Base-by-base conservation (phyloP, 169 alveolate genomes). In the Plasmodium sp. region DNA sequence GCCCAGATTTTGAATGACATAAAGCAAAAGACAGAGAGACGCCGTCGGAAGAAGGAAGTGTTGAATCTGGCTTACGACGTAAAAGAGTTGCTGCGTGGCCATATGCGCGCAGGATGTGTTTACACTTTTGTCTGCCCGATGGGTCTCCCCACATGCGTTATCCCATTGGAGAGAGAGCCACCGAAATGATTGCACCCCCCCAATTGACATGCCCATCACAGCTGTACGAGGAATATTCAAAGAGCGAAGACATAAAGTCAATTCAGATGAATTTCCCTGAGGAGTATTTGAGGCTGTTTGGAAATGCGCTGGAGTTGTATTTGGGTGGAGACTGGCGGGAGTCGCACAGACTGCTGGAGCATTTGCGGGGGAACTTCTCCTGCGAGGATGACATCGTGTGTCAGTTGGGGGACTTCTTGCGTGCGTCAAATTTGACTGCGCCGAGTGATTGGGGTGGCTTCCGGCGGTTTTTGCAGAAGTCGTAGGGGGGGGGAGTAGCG, bases 361-460 rank as follows among this genome's bases (percentile, higher is more conserved):
- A 95, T 94, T 96, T 94, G 86, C 92, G 91, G 92, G 83, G 93
- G 85, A 96, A 86, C 56, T 39, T 43, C 97, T 97, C 94, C 98
- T 98, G 33, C 98, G 99, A 33, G 91, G 98, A 74, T 73, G 88
- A 48, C 94, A 97, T 86, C 45, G 62, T 75, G 48, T 41, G 62
- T 77, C 88, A 86, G n/a, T 88, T 98, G 56, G 88, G 97, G 58
- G 79, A 95, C 36, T 97, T 95, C 84, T 97, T 98, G 96, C 92
- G 85, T 51, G 92, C 95, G 77, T 51, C 84, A 75, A 94, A 95
- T 83, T 96, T 77, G 93, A 90, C 73, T 79, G 96, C 99, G 36
- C 99, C 98, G 12, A 82, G 62, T 36, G 96, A 96, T 91, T 98
- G 99, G 99, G 95, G 96, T 77, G 99, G 99, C 10, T 98, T 91